phyloP scores from a whole-genome alignment of 1,284 basidiomycete species.

The Singerocomus inundabilis region DNA sequence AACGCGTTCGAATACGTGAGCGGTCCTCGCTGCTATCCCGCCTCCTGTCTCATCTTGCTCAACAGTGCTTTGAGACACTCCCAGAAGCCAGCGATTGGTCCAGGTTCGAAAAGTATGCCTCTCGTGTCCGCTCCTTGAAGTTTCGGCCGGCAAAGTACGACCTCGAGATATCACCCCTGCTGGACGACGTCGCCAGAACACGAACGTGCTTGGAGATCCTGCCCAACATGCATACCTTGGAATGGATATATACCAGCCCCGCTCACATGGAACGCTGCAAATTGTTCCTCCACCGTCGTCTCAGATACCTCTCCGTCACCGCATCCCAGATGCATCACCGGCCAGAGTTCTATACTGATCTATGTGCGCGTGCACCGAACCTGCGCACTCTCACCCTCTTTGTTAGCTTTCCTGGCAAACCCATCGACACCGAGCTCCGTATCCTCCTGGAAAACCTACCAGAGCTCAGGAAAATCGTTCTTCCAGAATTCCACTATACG shows the following conservation, averaged over 20 bases:
- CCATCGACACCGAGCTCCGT: slow-evolving; percentile 39
- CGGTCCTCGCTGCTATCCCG: background rate
- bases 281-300: slow-evolving; percentile 44
- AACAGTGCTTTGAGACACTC: slow-evolving; percentile 41
- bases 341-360: slow-evolving; percentile 46
- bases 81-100: slow-evolving; percentile 55
- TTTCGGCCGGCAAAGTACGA: slow-evolving; percentile 18
- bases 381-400: slow-evolving; percentile 46
- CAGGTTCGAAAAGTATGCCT: slow-evolving; percentile 52
- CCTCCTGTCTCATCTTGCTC: background rate
- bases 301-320: slow-evolving; percentile 34
- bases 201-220: slow-evolving; percentile 50
- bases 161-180: slow-evolving; percentile 27
- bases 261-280: slow-evolving; percentile 36
- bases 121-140: slow-evolving; percentile 47
- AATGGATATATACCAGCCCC: slow-evolving; percentile 34
- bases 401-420: slow-evolving; percentile 35
- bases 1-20: slow-evolving; percentile 26
- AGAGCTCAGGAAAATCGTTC: slow-evolving; percentile 46
- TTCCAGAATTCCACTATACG: slow-evolving; percentile 54
- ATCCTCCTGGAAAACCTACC: slow-evolving; percentile 41
- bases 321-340: slow-evolving; percentile 9
- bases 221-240: slow-evolving; percentile 51
- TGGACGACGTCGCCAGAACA: slow-evolving; percentile 56
- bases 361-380: slow-evolving; percentile 51